Conservation (phyloP, 257 asterid species). For the Salvia rosmarinus region DNA sequence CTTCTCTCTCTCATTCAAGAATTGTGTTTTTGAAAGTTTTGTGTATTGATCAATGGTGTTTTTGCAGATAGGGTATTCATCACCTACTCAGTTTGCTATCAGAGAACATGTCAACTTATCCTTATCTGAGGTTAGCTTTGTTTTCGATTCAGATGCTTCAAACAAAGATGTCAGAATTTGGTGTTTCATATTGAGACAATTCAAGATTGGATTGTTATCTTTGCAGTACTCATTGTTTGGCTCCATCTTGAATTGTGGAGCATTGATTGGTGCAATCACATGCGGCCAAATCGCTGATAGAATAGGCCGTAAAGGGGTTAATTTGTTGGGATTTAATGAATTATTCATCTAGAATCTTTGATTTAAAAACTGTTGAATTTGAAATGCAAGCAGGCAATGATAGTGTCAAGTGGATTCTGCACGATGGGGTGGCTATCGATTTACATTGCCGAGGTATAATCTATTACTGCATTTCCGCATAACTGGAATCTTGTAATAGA, state of each 20-base stretch:
- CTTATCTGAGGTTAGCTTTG: conserved; percentile 93
- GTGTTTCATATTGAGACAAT: neutral
- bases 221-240: conserved; percentile 90
- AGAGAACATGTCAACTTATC: conserved; percentile 66
- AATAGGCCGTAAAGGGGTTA: conserved; percentile 88
- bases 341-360: neutral
- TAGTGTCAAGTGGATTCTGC: conserved; percentile 70
- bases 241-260: conserved; percentile 85
- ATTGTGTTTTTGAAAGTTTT: neutral
- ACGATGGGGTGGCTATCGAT: conserved; percentile 87
- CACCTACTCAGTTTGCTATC: conserved; percentile 87
- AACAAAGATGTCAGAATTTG: neutral
- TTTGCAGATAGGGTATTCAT: conserved; percentile 88
- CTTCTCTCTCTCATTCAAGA: neutral
- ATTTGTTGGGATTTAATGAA: conserved; percentile 10
- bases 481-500: conserved; percentile 3
- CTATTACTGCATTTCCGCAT: neutral
- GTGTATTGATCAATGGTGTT: neutral
- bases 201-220: neutral
- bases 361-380: conserved; percentile 16
- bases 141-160: neutral
- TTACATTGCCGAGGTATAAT: conserved; percentile 78
- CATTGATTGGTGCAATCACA: conserved; percentile 94
- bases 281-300: conserved; percentile 82
- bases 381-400: conserved; percentile 72